Evolutionary conservation across 176 grass and related monocot genomes (phyloP).

Genomic region (Raddia distichophylla): DNA sequence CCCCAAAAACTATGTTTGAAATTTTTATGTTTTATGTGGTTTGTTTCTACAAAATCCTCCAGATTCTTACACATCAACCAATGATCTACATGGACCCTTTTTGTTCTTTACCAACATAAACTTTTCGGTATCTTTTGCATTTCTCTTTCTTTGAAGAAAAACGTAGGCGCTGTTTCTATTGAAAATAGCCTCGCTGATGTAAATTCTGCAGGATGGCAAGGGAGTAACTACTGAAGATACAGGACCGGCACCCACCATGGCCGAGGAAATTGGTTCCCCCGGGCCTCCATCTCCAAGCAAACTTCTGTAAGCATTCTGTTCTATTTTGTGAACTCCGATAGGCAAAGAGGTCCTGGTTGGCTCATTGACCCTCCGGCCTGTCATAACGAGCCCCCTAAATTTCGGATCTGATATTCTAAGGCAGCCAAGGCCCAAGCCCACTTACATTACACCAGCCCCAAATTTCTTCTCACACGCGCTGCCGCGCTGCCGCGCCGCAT

Average conservation of each 20-base stretch:
- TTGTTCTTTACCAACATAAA: too few species aligned
- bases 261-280: slow-evolving; percentile 29
- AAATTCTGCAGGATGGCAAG: slow-evolving; percentile 39
- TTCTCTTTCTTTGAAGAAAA: not conserved
- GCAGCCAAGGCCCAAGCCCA: too few species aligned
- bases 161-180: not conserved
- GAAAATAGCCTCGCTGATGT: not conserved
- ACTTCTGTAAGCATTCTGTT: slow-evolving; percentile 41
- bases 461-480: too few species aligned
- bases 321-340: not conserved
- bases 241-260: slow-evolving; percentile 39
- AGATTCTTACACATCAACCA: too few species aligned
- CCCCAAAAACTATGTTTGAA: slow-evolving; percentile 62
- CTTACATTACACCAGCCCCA: too few species aligned
- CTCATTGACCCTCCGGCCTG: too few species aligned
- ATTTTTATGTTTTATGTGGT: not conserved
- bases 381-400: too few species aligned
- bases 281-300: slow-evolving; percentile 23
- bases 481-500: too few species aligned
- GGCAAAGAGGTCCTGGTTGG: too few species aligned
- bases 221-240: slow-evolving; percentile 37
- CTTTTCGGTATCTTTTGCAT: not conserved
- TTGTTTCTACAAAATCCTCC: too few species aligned
- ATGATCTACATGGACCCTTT: too few species aligned
- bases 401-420: too few species aligned